Base-by-base conservation (phyloP, 2,329 filamentous ascomycete species). In the Lecanicillium sp. region DNA sequence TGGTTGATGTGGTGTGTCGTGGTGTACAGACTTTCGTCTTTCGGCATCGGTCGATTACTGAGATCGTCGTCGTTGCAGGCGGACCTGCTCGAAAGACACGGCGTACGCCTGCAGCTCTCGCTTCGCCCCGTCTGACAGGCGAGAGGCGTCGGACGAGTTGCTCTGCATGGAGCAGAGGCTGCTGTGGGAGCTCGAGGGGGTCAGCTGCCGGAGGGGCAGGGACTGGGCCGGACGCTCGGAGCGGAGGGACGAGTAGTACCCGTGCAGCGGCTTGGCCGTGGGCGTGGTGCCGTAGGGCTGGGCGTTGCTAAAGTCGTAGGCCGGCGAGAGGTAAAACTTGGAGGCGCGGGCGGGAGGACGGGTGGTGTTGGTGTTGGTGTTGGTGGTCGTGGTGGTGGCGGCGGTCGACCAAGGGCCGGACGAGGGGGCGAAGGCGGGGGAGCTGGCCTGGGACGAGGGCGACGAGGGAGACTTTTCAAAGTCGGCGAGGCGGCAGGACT, bases 401-500 rank as follows among this genome's bases (percentile, higher is more conserved):
- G 57, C 54, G 49, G 70, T 67, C 40, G 73, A 66, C 68, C 74
- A 77, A 44, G 74, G 68, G 63, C 73, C 79, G 39, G 73, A 72
- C 15, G 74, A 63, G 35, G 72, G 69, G 48, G 70, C 65, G 48
- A 78, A 71, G 48, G 72, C 69, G 41, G 78, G 77, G 10, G 79
- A 81, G 60, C 75, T 79, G 45, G 77, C 73, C 42, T 77, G 72
- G 4, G 82, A 80, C 62, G 74, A 73, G 12, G 75, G 70, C 44
- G 73, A 69, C 14, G 74, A 76, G 19, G 47, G 40, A 30, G 79
- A 82, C 67, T 82, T 83, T 68, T 95, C 90, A 59, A 91, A 83
- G 69, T 95, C 90, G 56, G 87, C 86, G 37, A 96, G 75, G 55
- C 89, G 81, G 77, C 90, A 96, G 24, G 87, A 81, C 70, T 96